Percentiles rank a stretch among this genome's conserved stretches.
Evolutionary conservation across 1,139 yeast species (phyloP).

Genomic region (Scheffersomyces quercinus): DNA sequence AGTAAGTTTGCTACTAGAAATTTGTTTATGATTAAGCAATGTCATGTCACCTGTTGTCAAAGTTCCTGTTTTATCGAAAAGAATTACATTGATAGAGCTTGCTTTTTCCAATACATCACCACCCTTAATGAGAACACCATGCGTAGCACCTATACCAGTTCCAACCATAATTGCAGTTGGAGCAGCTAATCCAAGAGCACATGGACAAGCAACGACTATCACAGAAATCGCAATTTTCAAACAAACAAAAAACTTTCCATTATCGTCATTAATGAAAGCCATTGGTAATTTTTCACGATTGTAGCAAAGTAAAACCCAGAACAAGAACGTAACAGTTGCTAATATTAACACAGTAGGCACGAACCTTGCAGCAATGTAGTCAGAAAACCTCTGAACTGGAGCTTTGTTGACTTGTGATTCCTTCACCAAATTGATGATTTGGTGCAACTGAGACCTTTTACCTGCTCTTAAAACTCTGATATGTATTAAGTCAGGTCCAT

Average conservation of each 20-base stretch:
- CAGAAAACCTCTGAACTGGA: conserved; percentile 89
- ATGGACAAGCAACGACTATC: conserved; percentile 96
- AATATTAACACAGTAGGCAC: conserved; percentile 74
- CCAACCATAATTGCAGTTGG: conserved; percentile 99
- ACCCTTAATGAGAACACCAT: conserved; percentile 91
- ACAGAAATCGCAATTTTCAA: conserved; percentile 88
- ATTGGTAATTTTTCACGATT: conserved; percentile 46
- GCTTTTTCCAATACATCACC: conserved; percentile 86
- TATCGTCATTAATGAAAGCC: conserved; percentile 51
- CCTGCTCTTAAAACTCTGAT: conserved; percentile 73
- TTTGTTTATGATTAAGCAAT: conserved; percentile 33
- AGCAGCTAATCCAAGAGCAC: conserved; percentile 95
- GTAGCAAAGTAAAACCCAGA: conserved; percentile 58
- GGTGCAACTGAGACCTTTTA: conserved; percentile 80
- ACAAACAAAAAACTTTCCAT: conserved; percentile 68
- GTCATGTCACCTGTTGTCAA: conserved; percentile 83
- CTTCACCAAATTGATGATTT: conserved; percentile 81
- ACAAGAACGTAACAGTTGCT: conserved; percentile 61
- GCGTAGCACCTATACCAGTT: conserved; percentile 89
- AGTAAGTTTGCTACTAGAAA: conserved; percentile 5
- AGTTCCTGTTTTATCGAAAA: conserved; percentile 97
- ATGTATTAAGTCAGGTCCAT: conserved; percentile 73
- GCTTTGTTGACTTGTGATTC: conserved; percentile 89
- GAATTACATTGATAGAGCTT: conserved; percentile 59
- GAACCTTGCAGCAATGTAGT: conserved; percentile 78